These are phyloP conservation scores for Lecanoromycetidae sp. DNA, from an alignment of 2,329 filamentous ascomycete species.

Conservation along the genomic window DNA sequence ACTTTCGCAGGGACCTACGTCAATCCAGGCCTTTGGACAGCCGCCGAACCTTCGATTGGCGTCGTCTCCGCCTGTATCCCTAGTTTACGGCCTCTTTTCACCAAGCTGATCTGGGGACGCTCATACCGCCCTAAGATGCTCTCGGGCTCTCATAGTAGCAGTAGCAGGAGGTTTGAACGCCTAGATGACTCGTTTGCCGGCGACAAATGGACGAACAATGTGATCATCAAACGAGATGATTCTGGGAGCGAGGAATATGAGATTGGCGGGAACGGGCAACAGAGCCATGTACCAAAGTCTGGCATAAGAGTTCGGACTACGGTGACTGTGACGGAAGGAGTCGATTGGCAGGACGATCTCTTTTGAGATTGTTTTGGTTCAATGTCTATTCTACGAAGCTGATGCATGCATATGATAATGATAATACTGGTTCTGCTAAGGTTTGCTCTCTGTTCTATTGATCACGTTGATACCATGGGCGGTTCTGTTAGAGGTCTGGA, in stretches of 20 bases:
- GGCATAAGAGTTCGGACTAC: conserved; percentile 10
- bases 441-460: too few species aligned
- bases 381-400: too few species aligned
- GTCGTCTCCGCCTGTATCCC: conserved; percentile 27
- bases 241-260: background rate
- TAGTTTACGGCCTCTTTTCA: conserved; percentile 24
- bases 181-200: background rate
- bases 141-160: background rate
- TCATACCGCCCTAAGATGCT: conserved; percentile 2
- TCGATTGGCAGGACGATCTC: conserved; percentile 12
- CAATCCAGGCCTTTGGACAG: conserved; percentile 26
- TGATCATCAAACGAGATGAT: background rate
- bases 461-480: too few species aligned
- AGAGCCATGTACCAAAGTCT: background rate
- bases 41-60: conserved; percentile 26
- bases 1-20: too few species aligned
- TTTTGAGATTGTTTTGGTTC: too few species aligned
- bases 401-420: too few species aligned
- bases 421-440: too few species aligned
- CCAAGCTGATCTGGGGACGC: conserved; percentile 6
- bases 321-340: conserved; percentile 10
- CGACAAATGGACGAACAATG: background rate
- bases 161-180: background rate
- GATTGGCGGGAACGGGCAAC: too few species aligned
- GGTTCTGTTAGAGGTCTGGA: too few species aligned